Evolutionary conservation across 768 basidiomycete genomes (phyloP).

Genomic region (Mycena polygramma): DNA sequence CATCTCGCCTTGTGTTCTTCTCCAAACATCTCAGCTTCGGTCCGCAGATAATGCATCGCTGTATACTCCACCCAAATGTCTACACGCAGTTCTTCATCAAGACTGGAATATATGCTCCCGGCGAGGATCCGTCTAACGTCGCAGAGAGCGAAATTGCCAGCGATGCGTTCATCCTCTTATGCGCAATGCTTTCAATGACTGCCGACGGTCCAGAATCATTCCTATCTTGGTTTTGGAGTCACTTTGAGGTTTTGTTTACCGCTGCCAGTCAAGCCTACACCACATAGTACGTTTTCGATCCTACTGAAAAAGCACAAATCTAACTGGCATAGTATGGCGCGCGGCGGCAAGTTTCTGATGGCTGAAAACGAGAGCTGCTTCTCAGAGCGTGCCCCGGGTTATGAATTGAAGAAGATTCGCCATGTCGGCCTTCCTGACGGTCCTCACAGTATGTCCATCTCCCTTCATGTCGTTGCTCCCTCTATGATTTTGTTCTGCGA

Average conservation of each 20-base stretch:
- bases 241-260: neutral
- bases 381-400: neutral
- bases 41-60: conserved; percentile 1
- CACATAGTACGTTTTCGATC: neutral
- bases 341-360: neutral
- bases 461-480: neutral
- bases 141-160: neutral
- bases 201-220: conserved; percentile 1
- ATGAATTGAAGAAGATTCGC: neutral
- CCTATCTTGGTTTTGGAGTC: conserved; percentile 11
- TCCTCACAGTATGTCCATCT: conserved; percentile 1
- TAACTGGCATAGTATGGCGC: neutral
- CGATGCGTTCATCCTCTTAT: conserved; percentile 10
- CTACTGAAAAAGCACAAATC: too few species aligned
- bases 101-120: conserved; percentile 13
- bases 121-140: conserved; percentile 16
- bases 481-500: neutral
- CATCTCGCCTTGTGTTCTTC: too few species aligned
- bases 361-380: neutral
- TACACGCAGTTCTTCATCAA: conserved; percentile 26
- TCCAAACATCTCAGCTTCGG: neutral
- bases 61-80: conserved; percentile 17
- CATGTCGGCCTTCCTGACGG: conserved; percentile 1
- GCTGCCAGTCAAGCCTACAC: neutral
- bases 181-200: conserved; percentile 5